Conservation (phyloP, 257 asterid genomes). For the Ocimum tenuiflorum region DNA sequence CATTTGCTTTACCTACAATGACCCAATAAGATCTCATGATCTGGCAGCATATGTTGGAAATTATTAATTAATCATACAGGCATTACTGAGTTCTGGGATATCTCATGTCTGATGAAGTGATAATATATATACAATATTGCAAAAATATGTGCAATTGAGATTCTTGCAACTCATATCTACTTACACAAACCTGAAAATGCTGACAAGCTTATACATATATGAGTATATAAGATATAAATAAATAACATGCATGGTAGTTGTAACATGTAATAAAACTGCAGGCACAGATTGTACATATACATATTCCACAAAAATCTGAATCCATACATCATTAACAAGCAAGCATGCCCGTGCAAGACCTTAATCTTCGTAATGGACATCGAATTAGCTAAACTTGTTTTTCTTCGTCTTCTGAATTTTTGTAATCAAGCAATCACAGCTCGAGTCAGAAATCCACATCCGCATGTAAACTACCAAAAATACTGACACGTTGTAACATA, state of each 20-base stretch:
- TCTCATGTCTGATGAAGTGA: background rate
- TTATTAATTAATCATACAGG: background rate
- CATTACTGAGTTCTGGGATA: background rate
- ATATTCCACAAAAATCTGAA: background rate
- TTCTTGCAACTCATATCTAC: no score
- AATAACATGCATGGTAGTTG: background rate
- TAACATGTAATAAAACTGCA: background rate
- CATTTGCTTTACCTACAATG: slow-evolving; percentile 82
- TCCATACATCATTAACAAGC: background rate
- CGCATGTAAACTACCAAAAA: background rate
- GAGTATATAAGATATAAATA: no score
- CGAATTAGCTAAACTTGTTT: background rate
- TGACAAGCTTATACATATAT: no score
- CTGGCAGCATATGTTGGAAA: slow-evolving; percentile 7
- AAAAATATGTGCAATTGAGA: no score
- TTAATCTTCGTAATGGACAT: background rate
- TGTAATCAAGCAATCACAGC: background rate
- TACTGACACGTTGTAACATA: background rate
- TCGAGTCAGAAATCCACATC: background rate
- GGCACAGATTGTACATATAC: background rate
- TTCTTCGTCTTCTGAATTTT: background rate
- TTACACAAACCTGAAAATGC: no score
- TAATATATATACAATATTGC: no score
- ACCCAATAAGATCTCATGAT: slow-evolving; percentile 16
- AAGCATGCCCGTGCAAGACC: background rate